Base-by-base conservation (phyloP, 2,329 filamentous ascomycete species). In the Talaromyces sp. region DNA sequence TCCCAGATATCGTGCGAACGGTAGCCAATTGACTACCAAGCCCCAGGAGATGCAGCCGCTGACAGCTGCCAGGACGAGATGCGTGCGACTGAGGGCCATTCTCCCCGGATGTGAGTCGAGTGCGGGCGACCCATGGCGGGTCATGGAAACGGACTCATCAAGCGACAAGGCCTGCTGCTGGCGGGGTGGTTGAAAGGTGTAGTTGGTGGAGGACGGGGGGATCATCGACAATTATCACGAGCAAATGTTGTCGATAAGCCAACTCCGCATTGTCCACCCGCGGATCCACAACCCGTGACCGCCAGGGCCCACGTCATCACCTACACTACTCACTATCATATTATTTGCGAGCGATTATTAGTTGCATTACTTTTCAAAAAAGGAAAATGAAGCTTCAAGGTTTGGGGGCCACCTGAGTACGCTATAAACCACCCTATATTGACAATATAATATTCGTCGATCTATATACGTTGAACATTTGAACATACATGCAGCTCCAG, bases 1-100 rank as follows among this genome's bases (percentile, higher is more conserved):
- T 69, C 89, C 90, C 49, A 90, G 82, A 83, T 90, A 96, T 74
- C 91, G 91, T 66, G 98, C 80, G 62, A 86, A 79, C 31, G 93
- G 92, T 69, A 92, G 81, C 87, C 89, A 96, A 78, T 89, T 87
- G 67, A 91, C 88, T 62, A 89, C 84, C 74, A 93, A 88, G 64
- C 90, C 90, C 93, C 93, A 98, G 73, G 91, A 88, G 73, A 97
- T 81, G 76, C 96, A 79, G 31, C 70, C 74, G 62, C 69, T 72
- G 59, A 75, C 66, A 63, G 74, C 71, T 58, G 78, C 75, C 61
- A 80, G 63, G 58, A 76, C 63, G 58, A 80, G 65, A 68, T 81
- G 73, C 65, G 75, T 77, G 68, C 68, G 73, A 66, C 72, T 73
- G 68, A 79, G 71, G 72, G 72, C 74, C 79, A 81, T 81, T 76